These are phyloP conservation scores for Remersonia thermophila DNA, from an alignment of 2,329 filamentous ascomycete species.

Conservation along the genomic window DNA sequence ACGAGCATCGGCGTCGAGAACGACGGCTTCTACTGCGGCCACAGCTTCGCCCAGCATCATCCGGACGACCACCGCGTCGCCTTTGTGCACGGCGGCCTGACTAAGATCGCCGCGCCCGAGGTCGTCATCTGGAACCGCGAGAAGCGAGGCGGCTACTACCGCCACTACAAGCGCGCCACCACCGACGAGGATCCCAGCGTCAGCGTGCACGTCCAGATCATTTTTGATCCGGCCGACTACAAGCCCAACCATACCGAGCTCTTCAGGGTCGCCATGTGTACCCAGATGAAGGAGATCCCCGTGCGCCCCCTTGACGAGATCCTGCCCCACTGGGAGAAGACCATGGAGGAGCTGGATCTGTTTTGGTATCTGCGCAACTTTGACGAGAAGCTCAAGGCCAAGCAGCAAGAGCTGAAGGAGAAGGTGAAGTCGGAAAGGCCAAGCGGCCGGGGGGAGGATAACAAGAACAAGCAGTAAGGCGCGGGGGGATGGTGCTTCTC, in stretches of 20 bases:
- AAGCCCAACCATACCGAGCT: neutral
- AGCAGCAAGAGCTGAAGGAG: neutral
- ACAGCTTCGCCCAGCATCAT: conserved; percentile 4
- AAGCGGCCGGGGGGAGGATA: too few species aligned
- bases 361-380: neutral
- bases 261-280: conserved; percentile 1
- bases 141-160: neutral
- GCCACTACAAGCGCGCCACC: conserved; percentile 1
- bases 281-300: neutral
- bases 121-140: conserved; percentile 2
- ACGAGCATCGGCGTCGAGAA: conserved; percentile 2
- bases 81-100: conserved; percentile 3
- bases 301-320: neutral
- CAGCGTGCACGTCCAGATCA: neutral
- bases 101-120: neutral
- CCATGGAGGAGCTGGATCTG: neutral
- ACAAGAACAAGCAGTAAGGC: neutral
- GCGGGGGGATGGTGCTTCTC: too few species aligned
- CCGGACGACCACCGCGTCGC: conserved; percentile 3
- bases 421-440: neutral
- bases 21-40: conserved; percentile 2
- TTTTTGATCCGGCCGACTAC: neutral
- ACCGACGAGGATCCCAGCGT: neutral
- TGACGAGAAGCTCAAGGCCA: too few species aligned
- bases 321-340: conserved; percentile 1